These are phyloP conservation scores for Pseudotsuga menziesii DNA, from an alignment of 75 land plant species.

Conservation along the genomic window DNA sequence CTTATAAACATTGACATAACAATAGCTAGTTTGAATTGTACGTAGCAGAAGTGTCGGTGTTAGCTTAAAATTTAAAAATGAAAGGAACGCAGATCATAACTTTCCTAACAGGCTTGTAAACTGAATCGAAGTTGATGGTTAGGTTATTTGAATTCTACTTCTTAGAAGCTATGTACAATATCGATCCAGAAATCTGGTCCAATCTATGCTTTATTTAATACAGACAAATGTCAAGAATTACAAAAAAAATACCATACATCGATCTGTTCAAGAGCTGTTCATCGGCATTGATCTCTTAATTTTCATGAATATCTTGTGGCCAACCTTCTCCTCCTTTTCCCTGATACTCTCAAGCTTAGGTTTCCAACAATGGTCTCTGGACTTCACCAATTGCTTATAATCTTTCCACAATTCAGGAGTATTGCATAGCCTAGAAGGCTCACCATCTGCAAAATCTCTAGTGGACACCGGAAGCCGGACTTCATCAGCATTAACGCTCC, in stretches of 20 bases:
- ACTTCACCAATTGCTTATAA: conserved; percentile 32
- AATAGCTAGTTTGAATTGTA: no score
- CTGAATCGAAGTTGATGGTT: no score
- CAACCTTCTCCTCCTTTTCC: conserved; percentile 18
- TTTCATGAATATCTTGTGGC: no score
- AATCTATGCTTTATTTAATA: not conserved
- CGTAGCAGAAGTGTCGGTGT: no score
- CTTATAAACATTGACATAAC: no score
- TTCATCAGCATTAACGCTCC: not conserved
- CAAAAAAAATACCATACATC: not conserved
- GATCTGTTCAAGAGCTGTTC: not conserved
- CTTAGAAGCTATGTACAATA: not conserved
- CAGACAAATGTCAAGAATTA: not conserved
- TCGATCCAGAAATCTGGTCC: no score
- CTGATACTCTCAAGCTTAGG: conserved; percentile 51
- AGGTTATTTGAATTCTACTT: no score
- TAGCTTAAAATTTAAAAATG: no score
- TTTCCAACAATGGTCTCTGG: conserved; percentile 23
- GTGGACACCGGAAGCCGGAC: no score
- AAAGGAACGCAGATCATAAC: no score
- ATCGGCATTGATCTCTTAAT: not conserved
- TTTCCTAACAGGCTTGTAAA: no score
- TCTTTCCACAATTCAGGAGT: conserved; percentile 45
- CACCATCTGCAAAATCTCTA: no score
- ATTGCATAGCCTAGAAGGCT: conserved; percentile 16